Conservation (phyloP, 805 yeast genomes). For the Yamadazyma phyllophila region DNA sequence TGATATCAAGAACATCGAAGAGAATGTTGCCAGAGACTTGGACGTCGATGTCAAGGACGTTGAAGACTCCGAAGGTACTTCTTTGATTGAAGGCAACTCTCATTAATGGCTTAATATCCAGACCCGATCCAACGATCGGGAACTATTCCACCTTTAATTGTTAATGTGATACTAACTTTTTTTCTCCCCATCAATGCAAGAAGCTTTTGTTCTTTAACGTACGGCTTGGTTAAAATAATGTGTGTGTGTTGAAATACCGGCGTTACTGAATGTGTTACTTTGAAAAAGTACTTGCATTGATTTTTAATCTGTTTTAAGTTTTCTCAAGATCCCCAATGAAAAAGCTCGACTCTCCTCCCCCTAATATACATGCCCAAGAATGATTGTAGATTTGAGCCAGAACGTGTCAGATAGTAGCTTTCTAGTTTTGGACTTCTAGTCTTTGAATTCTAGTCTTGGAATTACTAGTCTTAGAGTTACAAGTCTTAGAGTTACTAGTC, state of each 20-base stretch:
- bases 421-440: too few relatives aligned
- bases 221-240: constrained; percentile 4
- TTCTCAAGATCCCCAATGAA: constrained; percentile 11
- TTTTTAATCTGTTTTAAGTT: constrained; percentile 3
- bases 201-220: neutral
- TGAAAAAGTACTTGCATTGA: neutral
- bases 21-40: constrained; percentile 56
- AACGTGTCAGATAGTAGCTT: neutral
- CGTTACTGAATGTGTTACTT: neutral
- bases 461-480: too few relatives aligned
- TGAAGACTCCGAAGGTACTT: constrained; percentile 19
- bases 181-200: neutral
- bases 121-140: neutral
- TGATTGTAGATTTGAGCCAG: neutral
- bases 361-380: constrained; percentile 9
- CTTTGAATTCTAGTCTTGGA: too few relatives aligned
- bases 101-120: neutral
- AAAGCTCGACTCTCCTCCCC: constrained; percentile 13
- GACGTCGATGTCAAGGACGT: constrained; percentile 43
- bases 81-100: constrained; percentile 3
- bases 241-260: constrained; percentile 11
- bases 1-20: constrained; percentile 71
- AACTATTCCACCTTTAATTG: neutral
- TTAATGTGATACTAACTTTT: neutral
- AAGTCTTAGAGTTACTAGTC: too few relatives aligned